Percentiles rank a stretch among this genome's conserved stretches.
Conservation (phyloP, 2,329 filamentous ascomycete genomes). For the Colletotrichum paranaense region DNA sequence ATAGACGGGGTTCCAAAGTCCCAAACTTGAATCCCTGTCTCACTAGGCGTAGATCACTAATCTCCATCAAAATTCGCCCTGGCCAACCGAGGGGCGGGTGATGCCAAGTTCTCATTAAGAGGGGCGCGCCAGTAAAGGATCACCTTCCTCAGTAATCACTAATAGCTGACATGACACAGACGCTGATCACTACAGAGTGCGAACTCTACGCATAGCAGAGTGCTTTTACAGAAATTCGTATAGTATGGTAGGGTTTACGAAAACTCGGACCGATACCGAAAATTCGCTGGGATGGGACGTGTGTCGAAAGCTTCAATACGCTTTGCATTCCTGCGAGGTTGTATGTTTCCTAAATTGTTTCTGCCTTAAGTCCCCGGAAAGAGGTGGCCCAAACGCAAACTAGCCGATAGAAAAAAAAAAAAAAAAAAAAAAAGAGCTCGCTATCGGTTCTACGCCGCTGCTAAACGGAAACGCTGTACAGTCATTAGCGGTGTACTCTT, state of each 20-base stretch:
- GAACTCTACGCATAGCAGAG: neutral
- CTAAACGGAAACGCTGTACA: neutral
- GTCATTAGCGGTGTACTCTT: neutral
- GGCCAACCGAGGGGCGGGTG: neutral
- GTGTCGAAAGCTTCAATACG: neutral
- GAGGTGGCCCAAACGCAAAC: neutral
- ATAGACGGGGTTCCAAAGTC: neutral
- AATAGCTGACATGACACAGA: constrained; percentile 13
- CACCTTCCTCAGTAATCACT: neutral
- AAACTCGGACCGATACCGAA: constrained; percentile 14
- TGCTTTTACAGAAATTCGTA: neutral
- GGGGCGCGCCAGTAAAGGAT: neutral
- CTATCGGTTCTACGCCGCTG: neutral
- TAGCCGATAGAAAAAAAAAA: neutral
- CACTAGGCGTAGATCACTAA: neutral
- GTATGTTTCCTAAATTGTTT: neutral
- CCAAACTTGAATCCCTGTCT: neutral
- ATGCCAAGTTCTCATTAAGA: neutral
- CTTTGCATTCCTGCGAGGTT: neutral
- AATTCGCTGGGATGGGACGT: neutral
- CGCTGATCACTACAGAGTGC: neutral
- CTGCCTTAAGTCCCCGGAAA: neutral
- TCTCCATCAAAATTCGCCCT: neutral
- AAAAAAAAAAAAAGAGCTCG: neutral
- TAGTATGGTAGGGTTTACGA: neutral